These are phyloP conservation scores for Afroboletus lepidellus DNA, from an alignment of 1,284 basidiomycete species.

Conservation along the genomic window DNA sequence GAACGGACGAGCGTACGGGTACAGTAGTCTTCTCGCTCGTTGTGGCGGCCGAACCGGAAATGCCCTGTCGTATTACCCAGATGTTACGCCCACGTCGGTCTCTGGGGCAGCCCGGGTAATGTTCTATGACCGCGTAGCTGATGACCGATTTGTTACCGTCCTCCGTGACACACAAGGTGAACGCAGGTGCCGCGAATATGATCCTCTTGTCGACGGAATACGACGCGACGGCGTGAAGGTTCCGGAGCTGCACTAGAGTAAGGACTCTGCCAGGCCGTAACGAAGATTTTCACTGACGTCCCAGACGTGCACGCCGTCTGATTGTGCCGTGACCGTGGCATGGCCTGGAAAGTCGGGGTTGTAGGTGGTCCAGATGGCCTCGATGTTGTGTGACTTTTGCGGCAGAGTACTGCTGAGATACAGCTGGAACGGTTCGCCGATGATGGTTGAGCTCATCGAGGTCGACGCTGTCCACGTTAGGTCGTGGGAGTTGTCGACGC, in stretches of 20 bases:
- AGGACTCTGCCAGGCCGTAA: slow-evolving; percentile 9
- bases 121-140: slow-evolving; percentile 54
- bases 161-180: slow-evolving; percentile 41
- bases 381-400: slow-evolving; percentile 20
- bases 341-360: slow-evolving; percentile 48
- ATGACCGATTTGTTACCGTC: slow-evolving; percentile 41
- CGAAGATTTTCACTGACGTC: slow-evolving; percentile 50
- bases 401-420: slow-evolving; percentile 43
- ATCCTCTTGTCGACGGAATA: slow-evolving; percentile 66
- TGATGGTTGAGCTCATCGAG: slow-evolving; percentile 43
- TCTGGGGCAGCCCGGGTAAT: slow-evolving; percentile 43
- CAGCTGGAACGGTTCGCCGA: slow-evolving; percentile 62
- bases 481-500: slow-evolving; percentile 23
- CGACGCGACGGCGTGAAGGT: slow-evolving; percentile 62
- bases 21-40: slow-evolving; percentile 42
- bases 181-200: slow-evolving; percentile 56
- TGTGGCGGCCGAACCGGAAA: slow-evolving; percentile 40
- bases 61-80: slow-evolving; percentile 61
- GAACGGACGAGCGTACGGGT: slow-evolving; percentile 40
- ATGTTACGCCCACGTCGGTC: slow-evolving; percentile 49
- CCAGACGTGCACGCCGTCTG: slow-evolving; percentile 69
- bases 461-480: slow-evolving; percentile 1
- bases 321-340: slow-evolving; percentile 63
- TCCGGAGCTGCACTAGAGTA: slow-evolving; percentile 51
- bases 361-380: slow-evolving; percentile 41